Conservation (phyloP, 345 rosid species). For the Rhodamnia rubescens region DNA sequence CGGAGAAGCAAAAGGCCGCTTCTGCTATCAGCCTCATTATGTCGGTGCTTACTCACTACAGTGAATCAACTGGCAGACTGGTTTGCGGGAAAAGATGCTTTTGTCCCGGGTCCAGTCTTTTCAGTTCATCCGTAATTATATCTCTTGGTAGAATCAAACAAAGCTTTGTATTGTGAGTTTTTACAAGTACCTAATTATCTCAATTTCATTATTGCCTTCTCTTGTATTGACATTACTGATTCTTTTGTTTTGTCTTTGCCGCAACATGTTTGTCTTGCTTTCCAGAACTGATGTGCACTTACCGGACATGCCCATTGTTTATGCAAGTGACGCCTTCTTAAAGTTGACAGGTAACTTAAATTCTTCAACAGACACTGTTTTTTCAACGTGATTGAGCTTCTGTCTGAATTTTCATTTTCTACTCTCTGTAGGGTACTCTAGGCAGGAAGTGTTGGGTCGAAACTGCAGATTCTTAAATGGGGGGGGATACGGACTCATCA, state of each 20-base stretch:
- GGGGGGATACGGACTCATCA: slow-evolving; percentile 49
- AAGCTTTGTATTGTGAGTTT: slow-evolving; percentile 99
- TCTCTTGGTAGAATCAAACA: slow-evolving; percentile 99
- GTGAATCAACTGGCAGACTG: slow-evolving; percentile 48
- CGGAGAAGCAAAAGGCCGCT: slow-evolving; percentile 51
- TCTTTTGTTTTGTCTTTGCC: background rate
- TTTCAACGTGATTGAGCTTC: background rate
- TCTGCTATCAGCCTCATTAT: slow-evolving; percentile 41
- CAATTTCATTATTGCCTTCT: slow-evolving; percentile 1
- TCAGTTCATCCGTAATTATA: slow-evolving; percentile 61
- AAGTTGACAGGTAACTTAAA: slow-evolving; percentile 58
- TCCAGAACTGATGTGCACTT: slow-evolving; percentile 70
- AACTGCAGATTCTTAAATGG: slow-evolving; percentile 67
- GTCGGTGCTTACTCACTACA: slow-evolving; percentile 52
- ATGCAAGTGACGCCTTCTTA: slow-evolving; percentile 87
- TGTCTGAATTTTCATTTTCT: background rate
- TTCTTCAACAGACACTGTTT: background rate
- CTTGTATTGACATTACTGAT: slow-evolving; percentile 13
- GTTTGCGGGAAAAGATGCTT: slow-evolving; percentile 50
- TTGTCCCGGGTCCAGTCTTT: slow-evolving; percentile 26
- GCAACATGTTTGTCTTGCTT: slow-evolving; percentile 3
- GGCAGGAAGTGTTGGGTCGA: slow-evolving; percentile 76
- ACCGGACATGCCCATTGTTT: slow-evolving; percentile 75
- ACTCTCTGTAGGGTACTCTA: slow-evolving; percentile 50
- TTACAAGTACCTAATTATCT: slow-evolving; percentile 25